Percentiles rank a stretch among this genome's conserved stretches.
These are phyloP conservation scores for Colletotrichum aenigma DNA, from an alignment of 2,329 filamentous ascomycete genomes.

Conservation along the genomic window DNA sequence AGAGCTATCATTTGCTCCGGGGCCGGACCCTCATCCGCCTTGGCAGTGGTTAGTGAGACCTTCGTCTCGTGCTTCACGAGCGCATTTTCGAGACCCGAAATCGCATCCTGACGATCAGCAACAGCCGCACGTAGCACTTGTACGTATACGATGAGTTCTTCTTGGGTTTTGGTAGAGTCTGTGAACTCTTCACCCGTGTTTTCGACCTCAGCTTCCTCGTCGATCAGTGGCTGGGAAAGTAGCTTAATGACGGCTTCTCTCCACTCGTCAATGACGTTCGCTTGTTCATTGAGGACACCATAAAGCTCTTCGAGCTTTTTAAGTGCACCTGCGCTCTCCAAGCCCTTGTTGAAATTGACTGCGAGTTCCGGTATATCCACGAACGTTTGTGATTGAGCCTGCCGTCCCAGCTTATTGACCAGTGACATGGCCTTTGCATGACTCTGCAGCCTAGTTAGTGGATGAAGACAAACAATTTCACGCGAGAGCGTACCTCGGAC, in stretches of 20 bases:
- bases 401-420: slow-evolving; percentile 67
- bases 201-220: slow-evolving; percentile 76
- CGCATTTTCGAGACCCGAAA: slow-evolving; percentile 78
- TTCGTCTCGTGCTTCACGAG: slow-evolving; percentile 77
- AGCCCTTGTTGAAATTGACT: slow-evolving; percentile 63
- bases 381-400: slow-evolving; percentile 58
- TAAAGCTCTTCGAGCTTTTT: slow-evolving; percentile 71
- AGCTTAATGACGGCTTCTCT: slow-evolving; percentile 74
- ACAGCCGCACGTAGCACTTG: slow-evolving; percentile 76
- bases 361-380: slow-evolving; percentile 62
- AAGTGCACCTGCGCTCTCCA: slow-evolving; percentile 73
- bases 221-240: slow-evolving; percentile 76
- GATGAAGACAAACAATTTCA: background rate
- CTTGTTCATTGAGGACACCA: slow-evolving; percentile 73
- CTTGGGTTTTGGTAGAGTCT: slow-evolving; percentile 84
- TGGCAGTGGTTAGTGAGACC: slow-evolving; percentile 63
- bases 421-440: slow-evolving; percentile 61
- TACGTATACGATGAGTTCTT: slow-evolving; percentile 87
- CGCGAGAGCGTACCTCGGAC: slow-evolving; percentile 46
- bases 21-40: slow-evolving; percentile 69
- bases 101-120: slow-evolving; percentile 76
- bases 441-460: slow-evolving; percentile 24
- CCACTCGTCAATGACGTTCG: slow-evolving; percentile 74
- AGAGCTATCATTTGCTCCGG: slow-evolving; percentile 66
- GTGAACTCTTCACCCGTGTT: slow-evolving; percentile 90